Conservation (phyloP, 441 rosid genomes). For the Aquilaria agallochum region DNA sequence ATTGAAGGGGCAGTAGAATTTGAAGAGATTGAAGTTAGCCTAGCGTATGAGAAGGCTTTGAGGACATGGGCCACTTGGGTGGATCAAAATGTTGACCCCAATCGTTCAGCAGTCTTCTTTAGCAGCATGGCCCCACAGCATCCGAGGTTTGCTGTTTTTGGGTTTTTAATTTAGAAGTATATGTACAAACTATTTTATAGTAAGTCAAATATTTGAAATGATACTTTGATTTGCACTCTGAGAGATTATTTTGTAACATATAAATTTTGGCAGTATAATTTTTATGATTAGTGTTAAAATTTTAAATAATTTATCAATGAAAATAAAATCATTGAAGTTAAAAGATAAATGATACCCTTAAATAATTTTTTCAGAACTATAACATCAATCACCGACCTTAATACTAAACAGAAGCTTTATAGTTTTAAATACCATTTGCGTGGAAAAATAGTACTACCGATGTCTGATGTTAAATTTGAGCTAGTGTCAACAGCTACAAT, state of each 20-base stretch:
- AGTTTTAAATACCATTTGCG: no score
- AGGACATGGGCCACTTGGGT: constrained; percentile 51
- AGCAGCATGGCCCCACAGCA: constrained; percentile 57
- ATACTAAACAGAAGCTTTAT: no score
- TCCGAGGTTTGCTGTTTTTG: constrained; percentile 15
- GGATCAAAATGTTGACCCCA: constrained; percentile 43
- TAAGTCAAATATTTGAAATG: no score
- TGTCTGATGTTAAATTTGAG: no score
- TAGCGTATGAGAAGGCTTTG: constrained; percentile 37
- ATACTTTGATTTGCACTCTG: neutral
- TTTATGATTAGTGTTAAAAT: neutral
- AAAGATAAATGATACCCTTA: no score
- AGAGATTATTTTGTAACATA: neutral
- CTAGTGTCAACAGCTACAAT: no score
- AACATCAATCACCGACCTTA: neutral
- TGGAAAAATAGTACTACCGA: no score
- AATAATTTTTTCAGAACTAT: no score
- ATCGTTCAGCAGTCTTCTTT: constrained; percentile 45
- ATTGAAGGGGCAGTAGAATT: constrained; percentile 23
- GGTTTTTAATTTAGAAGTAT: no score
- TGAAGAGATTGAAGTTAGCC: constrained; percentile 25
- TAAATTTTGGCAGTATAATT: neutral
- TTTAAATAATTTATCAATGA: no score
- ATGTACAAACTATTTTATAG: no score
- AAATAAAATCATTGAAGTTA: no score